Evolutionary conservation across 2,329 filamentous ascomycete species (phyloP), one percentile per base, ranked within the genome.

Genomic region (Cucurbitaria berberidis): DNA sequence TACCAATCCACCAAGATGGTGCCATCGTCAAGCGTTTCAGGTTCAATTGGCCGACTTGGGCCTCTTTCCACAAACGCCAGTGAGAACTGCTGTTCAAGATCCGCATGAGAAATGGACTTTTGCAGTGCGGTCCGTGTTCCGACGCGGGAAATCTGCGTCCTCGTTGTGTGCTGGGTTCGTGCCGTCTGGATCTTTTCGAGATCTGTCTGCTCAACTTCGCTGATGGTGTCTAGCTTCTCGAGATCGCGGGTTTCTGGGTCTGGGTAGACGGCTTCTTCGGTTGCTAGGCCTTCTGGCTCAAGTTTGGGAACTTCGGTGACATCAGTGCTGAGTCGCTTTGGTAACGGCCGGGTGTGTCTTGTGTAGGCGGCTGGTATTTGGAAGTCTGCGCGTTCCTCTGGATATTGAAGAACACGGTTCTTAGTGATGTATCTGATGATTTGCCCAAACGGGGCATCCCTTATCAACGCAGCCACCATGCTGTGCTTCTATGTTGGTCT

Each of bases 371-470:
- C 55, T 2, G 84, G 85, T 4, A 82, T 74, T 51, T 80, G 64
- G 60, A 86, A 88, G 60, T 76, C 83, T 19, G 80, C 60, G 53
- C 75, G 75, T 57, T 88, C 86, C 74, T 87, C 85, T 15, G 84
- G 84, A 54, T 87, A 87, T 52, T 80, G 77, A 11, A 88, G 75
- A 38, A 82, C 66, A 36, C 73, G 78, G 64, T 84, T 85, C 27
- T 73, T 70, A 2, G 84, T 84, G 48, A 81, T 44, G 61, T 77
- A 82, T 61, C 85, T 80, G 59, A 87, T 78, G 43, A 86, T 60
- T 60, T 87, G 84, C 60, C 85, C 85, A 57, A 86, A 62, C 24
- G 84, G 79, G 53, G 84, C 79, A 51, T 87, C 85, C 67, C 84
- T 76, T 51, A 87, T 74, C 4, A 80, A 24, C 13, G 22, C 55